phyloP scores from a whole-genome alignment of 441 rosid genomes.

The Gossypium davidsonii region DNA sequence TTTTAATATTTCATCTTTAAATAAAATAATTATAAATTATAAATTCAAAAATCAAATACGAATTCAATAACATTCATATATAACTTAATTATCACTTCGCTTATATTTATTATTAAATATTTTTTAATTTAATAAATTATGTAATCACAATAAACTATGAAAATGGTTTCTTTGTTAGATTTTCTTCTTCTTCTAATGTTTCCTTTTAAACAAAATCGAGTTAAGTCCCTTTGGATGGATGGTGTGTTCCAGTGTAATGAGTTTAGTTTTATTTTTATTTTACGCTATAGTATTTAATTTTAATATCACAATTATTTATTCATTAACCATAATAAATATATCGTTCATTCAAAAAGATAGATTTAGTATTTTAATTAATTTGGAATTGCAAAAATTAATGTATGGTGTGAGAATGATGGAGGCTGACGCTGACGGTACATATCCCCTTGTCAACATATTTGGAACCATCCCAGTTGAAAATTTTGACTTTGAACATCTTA shows the following conservation, averaged over 20 bases:
- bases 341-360: too few species aligned
- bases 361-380: not conserved
- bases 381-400: not conserved
- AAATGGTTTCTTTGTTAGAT: not conserved
- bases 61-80: too few species aligned
- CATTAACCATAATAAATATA: too few species aligned
- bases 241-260: accelerated
- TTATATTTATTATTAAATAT: too few species aligned
- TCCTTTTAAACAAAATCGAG: not conserved
- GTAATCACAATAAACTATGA: not conserved
- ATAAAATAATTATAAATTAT: too few species aligned
- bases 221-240: accelerated
- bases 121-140: too few species aligned
- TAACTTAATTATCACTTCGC: too few species aligned
- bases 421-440: too few species aligned
- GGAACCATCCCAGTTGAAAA: not conserved
- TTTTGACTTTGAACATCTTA: not conserved
- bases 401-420: not conserved
- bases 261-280: too few species aligned
- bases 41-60: too few species aligned
- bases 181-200: not conserved
- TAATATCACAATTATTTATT: accelerated
- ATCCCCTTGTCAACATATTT: not conserved
- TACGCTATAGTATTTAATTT: accelerated
- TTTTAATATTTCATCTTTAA: not conserved